Conservation (phyloP, 1,284 basidiomycete species). For the Xerocomus amazonicus region DNA sequence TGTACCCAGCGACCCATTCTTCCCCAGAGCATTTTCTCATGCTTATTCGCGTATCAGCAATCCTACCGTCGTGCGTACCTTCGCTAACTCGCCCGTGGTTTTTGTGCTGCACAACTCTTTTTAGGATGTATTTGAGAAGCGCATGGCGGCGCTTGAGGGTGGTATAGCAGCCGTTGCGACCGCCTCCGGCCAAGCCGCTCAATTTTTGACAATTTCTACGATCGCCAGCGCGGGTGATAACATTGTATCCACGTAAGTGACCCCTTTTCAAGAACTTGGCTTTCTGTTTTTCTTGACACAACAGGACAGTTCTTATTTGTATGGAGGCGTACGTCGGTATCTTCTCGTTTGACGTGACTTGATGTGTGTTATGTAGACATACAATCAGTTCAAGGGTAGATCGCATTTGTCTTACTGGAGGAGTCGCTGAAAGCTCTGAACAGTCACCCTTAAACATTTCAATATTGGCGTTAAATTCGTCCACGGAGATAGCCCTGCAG, state of each 20-base stretch:
- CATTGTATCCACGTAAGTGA: conserved; percentile 63
- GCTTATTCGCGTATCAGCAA: conserved; percentile 79
- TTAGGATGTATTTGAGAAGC: conserved; percentile 78
- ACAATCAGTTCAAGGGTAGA: conserved; percentile 83
- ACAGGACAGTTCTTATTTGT: conserved; percentile 44
- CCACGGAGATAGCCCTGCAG: conserved; percentile 53
- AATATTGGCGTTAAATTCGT: conserved; percentile 79
- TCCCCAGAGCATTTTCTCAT: conserved; percentile 54
- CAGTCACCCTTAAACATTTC: conserved; percentile 72
- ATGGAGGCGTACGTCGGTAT: conserved; percentile 53
- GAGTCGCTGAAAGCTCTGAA: background rate
- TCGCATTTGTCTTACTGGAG: background rate
- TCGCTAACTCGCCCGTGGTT: background rate
- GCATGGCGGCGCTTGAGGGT: conserved; percentile 81
- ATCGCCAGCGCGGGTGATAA: conserved; percentile 71
- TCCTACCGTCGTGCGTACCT: conserved; percentile 65
- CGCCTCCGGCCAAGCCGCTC: conserved; percentile 75
- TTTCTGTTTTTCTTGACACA: background rate
- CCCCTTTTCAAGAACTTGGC: background rate
- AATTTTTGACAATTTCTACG: conserved; percentile 71
- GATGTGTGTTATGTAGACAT: conserved; percentile 49
- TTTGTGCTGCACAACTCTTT: background rate
- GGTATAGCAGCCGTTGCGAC: conserved; percentile 76
- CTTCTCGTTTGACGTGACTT: background rate
- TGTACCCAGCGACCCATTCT: conserved; percentile 13